Evolutionary conservation across 495 filamentous ascomycete genomes (phyloP), one percentile per base, ranked within the genome.

Genomic region (Penicillium daleae): DNA sequence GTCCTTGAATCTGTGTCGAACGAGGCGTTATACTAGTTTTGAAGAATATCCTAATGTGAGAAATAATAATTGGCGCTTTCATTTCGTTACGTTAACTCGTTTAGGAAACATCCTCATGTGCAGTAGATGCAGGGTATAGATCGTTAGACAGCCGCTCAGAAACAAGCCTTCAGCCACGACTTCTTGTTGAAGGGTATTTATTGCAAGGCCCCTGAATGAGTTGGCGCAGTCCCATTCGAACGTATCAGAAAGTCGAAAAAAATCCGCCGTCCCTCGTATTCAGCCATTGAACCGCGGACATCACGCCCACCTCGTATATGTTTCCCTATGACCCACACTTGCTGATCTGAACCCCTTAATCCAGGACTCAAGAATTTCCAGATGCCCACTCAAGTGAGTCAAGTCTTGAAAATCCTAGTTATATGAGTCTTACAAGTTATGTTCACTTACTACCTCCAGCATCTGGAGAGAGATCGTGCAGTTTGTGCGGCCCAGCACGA

Each of bases 231-330:
- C 26, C 22, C 24, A 10, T 27, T 19, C 10, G 37, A 24, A 35
- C 35, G n/a, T 26, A 35, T 48, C 21, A n/a, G 13, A 29, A 26
- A 15, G 21, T 24, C 17, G 13, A 6, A 19, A 56, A 61, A 61
- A 56, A n/a, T 54, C 15, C 37, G 27, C 51, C 13, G 8, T 21
- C 9, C n/a, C 50, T 61, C 59, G 59, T 61, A 61, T 61, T 61
- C 50, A 55, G 32, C 27, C 35, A 42, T 26, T 52, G 27, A 48
- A 59, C 57, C 46, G 40, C 9, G 32, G 29, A n/a, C 46, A 26
- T 13, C 46, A 50, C 15, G 39, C 40, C 27, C 27, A 54, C 59
- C 59, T 61, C 59, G 59, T 61, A 61, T 61, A 24, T 40, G 21
- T 56, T 24, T 40, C 51, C 51, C 59, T 26, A 35, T 29, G 59